Evolutionary conservation across 2,329 filamentous ascomycete genomes (phyloP).

Genomic region (Rutstroemia sp.): DNA sequence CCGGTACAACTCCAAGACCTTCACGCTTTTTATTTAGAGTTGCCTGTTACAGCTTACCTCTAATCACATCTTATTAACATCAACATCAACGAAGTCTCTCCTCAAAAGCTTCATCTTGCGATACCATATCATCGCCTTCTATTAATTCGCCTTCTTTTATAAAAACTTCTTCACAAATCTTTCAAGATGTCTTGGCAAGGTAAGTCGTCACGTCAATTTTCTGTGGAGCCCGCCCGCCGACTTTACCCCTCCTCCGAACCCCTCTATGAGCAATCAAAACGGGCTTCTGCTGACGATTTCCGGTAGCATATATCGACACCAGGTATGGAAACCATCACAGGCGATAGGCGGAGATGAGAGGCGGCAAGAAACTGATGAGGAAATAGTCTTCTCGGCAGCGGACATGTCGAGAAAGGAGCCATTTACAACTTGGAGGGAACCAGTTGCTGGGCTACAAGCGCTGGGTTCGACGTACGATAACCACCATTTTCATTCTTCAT

Average conservation of each 20-base stretch:
- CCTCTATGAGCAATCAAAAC: constrained; percentile 1
- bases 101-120: not conserved
- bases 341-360: not conserved
- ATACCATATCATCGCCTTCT: not conserved
- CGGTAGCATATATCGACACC: constrained; percentile 51
- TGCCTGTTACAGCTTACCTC: not conserved
- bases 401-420: constrained; percentile 75
- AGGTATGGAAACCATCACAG: constrained; percentile 38
- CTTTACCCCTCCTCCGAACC: constrained; percentile 24
- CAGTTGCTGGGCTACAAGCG: constrained; percentile 67
- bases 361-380: constrained; percentile 18
- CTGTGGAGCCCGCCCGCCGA: not conserved
- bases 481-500: not conserved
- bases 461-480: constrained; percentile 47
- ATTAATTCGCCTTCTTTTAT: not conserved
- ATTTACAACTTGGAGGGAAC: constrained; percentile 77
- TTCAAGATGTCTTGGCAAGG: constrained; percentile 69
- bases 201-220: constrained; percentile 32
- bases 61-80: not conserved
- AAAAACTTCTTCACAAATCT: not conserved
- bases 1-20: not conserved
- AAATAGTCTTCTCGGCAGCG: constrained; percentile 67
- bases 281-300: constrained; percentile 14
- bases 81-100: not conserved
- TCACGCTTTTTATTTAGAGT: not conserved